These are phyloP conservation scores for Ceratobasidium sp. DNA, from an alignment of 1,284 basidiomycete species.

Conservation along the genomic window DNA sequence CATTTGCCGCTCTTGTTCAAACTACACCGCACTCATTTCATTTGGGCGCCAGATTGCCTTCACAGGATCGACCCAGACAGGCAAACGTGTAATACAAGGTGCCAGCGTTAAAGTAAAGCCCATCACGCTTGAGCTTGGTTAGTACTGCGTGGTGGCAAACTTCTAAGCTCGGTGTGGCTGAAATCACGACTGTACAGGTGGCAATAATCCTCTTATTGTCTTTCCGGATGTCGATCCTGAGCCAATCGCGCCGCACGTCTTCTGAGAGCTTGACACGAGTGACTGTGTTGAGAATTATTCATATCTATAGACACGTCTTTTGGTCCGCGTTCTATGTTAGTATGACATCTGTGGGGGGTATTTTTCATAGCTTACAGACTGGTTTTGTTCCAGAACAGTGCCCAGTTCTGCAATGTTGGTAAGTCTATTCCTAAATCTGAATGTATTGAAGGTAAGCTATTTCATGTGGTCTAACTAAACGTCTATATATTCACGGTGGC, in stretches of 20 bases:
- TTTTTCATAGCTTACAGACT: background rate
- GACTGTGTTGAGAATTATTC: background rate
- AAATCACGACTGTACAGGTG: background rate
- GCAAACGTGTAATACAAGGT: constrained; percentile 35
- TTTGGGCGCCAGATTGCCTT: constrained; percentile 20
- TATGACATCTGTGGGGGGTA: background rate
- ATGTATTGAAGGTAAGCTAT: background rate
- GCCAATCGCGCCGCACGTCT: constrained; percentile 27
- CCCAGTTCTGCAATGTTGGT: constrained; percentile 40
- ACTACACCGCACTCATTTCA: background rate
- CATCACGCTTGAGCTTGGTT: constrained; percentile 36
- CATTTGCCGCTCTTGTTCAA: background rate
- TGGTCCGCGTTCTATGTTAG: constrained; percentile 35
- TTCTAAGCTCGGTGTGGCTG: background rate
- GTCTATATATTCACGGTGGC: constrained; percentile 32
- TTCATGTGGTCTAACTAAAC: constrained; percentile 5
- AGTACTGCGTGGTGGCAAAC: background rate
- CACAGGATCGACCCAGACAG: constrained; percentile 31
- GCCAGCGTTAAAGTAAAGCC: constrained; percentile 33
- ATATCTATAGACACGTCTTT: constrained; percentile 20
- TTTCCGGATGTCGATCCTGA: constrained; percentile 30
- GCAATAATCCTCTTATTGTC: constrained; percentile 36
- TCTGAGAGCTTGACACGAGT: no score
- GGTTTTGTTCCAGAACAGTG: constrained; percentile 23
- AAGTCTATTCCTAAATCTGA: background rate